Percentiles rank a stretch among this genome's conserved stretches.
Evolutionary conservation across 2,329 filamentous ascomycete genomes (phyloP).

Genomic region (Tolypocladium pustulatum): DNA sequence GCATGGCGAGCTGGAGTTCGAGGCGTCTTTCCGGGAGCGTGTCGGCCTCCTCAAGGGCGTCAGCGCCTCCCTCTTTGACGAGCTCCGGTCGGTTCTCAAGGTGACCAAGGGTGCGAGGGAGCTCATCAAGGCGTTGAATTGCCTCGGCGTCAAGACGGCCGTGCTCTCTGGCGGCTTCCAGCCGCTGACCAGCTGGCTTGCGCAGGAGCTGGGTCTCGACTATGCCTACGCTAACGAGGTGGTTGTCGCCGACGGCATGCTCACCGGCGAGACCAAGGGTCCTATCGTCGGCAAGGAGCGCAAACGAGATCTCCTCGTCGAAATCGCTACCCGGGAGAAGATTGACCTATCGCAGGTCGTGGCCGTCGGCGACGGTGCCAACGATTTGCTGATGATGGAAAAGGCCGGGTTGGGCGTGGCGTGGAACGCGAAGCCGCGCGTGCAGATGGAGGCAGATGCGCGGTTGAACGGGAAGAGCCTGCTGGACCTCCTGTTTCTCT

Average conservation of each 20-base stretch:
- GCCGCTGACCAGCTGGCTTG: conserved; percentile 80
- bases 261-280: conserved; percentile 65
- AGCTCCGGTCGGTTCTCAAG: conserved; percentile 63
- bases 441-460: conserved; percentile 67
- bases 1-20: conserved; percentile 92
- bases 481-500: conserved; percentile 61
- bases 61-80: conserved; percentile 65
- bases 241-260: conserved; percentile 45
- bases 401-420: conserved; percentile 68
- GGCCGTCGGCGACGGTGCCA: conserved; percentile 72
- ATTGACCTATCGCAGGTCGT: conserved; percentile 57
- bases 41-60: conserved; percentile 75
- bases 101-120: conserved; percentile 73
- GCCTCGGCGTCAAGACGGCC: conserved; percentile 74
- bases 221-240: conserved; percentile 85
- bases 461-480: conserved; percentile 62
- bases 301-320: conserved; percentile 60
- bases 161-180: conserved; percentile 90
- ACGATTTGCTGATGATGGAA: conserved; percentile 71
- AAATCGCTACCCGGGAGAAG: conserved; percentile 59
- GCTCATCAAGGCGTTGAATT: conserved; percentile 63
- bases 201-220: conserved; percentile 69
- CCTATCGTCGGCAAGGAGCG: conserved; percentile 66
- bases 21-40: conserved; percentile 69
- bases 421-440: conserved; percentile 74